Evolutionary conservation across 805 yeast species (phyloP), one percentile per base, ranked within the genome.

Genomic region (Ogataea naganishii): DNA sequence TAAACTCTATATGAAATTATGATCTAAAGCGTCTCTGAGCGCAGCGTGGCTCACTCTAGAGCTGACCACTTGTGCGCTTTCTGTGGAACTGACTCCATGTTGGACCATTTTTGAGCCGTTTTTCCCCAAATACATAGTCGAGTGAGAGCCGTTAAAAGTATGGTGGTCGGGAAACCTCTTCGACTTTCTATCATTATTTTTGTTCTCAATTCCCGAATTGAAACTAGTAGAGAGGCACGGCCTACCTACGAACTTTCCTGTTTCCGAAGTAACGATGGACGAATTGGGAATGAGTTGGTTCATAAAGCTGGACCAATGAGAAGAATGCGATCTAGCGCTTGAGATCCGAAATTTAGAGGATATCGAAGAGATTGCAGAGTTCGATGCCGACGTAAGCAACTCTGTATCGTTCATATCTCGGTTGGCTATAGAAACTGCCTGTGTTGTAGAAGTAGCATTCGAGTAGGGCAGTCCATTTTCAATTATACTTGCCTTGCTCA

Each of bases 41-140:
- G 71, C 66, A n/a, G 60, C 55, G 39, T 60, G 69, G 35, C 72
- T 68, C 18, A 69, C 59, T 26, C 63, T 52, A 9, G 64, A 50
- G 24, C 48, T 47, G n/a, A 51, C 27, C 14, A 55, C 60, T 6
- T 63, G 62, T 22, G 43, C 51, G 30, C 53, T 52, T 34, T 60
- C 51, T 4, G 46, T 47, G 1, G 67, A 58, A 4, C 58, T 53
- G 14, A 53, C 54, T 0, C 74, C 74, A 39, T 69, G 72, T 14
- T 56, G 50, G 14, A 66, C 49, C 6, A 58, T 53, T 31, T 47
- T 51, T 4, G 62, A 53, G 21, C 61, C 61, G 32, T 66, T 64
- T 7, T 62, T 63, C 10, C 65, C 62, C 9, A 68, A 51, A 5
- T 51, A 55, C 31, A 67, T 38, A 5, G 58, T 53, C 4, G 73